These are phyloP conservation scores for Chlamydomonas urium DNA, from an alignment of 139 green algal species.

Conservation along the genomic window DNA sequence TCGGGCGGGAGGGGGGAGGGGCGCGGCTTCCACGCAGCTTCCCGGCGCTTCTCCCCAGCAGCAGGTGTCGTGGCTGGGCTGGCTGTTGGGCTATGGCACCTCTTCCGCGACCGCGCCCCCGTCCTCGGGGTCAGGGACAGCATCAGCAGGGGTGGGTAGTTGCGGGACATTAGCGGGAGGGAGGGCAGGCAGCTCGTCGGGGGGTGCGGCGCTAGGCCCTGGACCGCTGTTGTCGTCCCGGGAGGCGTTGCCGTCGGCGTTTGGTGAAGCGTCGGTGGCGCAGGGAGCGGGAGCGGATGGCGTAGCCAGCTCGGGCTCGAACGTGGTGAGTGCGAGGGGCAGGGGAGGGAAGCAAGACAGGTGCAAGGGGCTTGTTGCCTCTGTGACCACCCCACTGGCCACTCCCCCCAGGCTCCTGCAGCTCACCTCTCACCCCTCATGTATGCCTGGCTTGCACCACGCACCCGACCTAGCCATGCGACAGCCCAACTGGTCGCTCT, in stretches of 20 bases:
- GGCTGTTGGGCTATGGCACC: constrained; percentile 28
- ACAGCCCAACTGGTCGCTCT: too few species aligned
- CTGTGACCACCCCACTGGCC: too few species aligned
- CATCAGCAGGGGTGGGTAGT: constrained; percentile 11
- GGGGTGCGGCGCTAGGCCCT: neutral
- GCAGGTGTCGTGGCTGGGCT: constrained; percentile 31
- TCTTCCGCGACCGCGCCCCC: neutral
- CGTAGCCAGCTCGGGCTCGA: too few species aligned
- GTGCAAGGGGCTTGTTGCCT: too few species aligned
- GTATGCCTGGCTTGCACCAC: too few species aligned
- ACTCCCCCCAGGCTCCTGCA: too few species aligned
- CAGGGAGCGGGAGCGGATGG: too few species aligned
- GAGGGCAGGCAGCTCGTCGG: neutral
- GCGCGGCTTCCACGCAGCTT: neutral
- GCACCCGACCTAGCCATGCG: too few species aligned
- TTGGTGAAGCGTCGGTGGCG: neutral
- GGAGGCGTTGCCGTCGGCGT: neutral
- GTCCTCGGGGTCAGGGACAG: neutral
- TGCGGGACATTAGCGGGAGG: constrained; percentile 1
- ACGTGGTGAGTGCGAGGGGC: too few species aligned
- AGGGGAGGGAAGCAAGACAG: too few species aligned
- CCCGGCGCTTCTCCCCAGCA: constrained; percentile 1
- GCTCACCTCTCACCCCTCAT: too few species aligned
- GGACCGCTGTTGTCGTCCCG: neutral
- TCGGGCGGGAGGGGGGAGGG: neutral